These are phyloP conservation scores for Mycogone perniciosa DNA, from an alignment of 2,329 filamentous ascomycete species.

Conservation along the genomic window DNA sequence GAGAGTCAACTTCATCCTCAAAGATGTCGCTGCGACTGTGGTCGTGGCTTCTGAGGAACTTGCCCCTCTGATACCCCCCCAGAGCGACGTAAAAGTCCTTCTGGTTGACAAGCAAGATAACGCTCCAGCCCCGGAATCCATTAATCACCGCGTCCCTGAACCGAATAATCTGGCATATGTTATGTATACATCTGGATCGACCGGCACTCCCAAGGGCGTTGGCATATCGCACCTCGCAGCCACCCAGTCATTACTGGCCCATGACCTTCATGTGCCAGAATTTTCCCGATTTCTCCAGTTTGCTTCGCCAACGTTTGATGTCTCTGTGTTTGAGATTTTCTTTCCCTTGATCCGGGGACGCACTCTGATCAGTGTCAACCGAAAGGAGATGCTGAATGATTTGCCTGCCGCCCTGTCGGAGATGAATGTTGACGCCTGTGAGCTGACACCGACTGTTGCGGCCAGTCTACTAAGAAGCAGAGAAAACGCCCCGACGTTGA, in stretches of 20 bases:
- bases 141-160: conserved; percentile 15
- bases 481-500: conserved; percentile 59
- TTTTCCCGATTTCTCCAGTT: conserved; percentile 86
- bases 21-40: conserved; percentile 66
- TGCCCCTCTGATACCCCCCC: conserved; percentile 31
- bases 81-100: conserved; percentile 29
- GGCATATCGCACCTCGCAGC: conserved; percentile 72
- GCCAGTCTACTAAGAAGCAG: conserved; percentile 68
- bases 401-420: conserved; percentile 59
- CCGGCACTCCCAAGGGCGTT: conserved; percentile 83
- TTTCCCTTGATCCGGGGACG: conserved; percentile 70
- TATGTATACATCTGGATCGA: conserved; percentile 91
- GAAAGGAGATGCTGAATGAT: conserved; percentile 66
- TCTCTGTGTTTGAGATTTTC: conserved; percentile 92
- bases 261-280: conserved; percentile 66
- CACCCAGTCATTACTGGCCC: conserved; percentile 75
- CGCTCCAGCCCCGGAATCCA: neutral
- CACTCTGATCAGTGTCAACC: conserved; percentile 66
- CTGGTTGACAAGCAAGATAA: conserved; percentile 23
- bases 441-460: conserved; percentile 83
- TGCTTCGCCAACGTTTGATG: conserved; percentile 87
- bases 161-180: conserved; percentile 65
- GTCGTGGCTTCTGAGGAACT: conserved; percentile 57
- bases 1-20: conserved; percentile 69
- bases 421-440: conserved; percentile 72